Base-by-base conservation (phyloP, 2,329 filamentous ascomycete species). In the Neofusicoccum sp. region DNA sequence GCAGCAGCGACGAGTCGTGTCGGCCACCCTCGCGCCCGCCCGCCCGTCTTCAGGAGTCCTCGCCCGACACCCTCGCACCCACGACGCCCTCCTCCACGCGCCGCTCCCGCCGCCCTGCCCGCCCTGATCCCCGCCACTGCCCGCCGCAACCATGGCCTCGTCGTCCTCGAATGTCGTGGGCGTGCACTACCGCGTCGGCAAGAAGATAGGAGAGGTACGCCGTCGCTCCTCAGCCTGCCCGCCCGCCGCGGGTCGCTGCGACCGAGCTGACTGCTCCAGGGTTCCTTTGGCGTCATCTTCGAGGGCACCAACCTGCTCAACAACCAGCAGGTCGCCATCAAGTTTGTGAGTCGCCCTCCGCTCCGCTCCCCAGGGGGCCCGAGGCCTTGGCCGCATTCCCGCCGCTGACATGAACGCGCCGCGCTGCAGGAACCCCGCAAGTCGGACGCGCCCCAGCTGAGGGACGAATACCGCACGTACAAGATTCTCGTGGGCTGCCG, bases 401-500 rank as follows among this genome's bases (percentile, higher is more conserved):
- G 33, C 38, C 58, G 43, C 43, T 47, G 14, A 43, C 51, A 43
- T 33, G 16, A 12, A 43, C 48, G 57, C 20, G 47, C 30, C 24
- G 45, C 60, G 44, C 45, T 51, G n/a, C 68, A 96, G 91, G 95
- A 99, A 89, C 95, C 95, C 63, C 86, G 95, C 69, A 99, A 99
- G 82, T 98, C 93, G 78, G 95, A 99, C 80, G 95, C 95, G 74
- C 95, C 95, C 61, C 95, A 99, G 77, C 81, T 99, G 67, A 89
- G 95, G 77, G 95, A 99, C 84, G 95, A 99, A 77, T 99, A 99
- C 78, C 87, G 95, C 72, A 99, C 95, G 63, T 99, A 99, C 83
- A 99, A 99, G 84, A 98, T 99, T 70, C 86, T 99, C 68, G 95
- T 98, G 67, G 95, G 95, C 75, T 99, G 95, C 82, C 93, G 95